Evolutionary conservation across 306 rosid genomes (phyloP), one percentile per base, ranked within the genome.

Genomic region (Corylus americana): DNA sequence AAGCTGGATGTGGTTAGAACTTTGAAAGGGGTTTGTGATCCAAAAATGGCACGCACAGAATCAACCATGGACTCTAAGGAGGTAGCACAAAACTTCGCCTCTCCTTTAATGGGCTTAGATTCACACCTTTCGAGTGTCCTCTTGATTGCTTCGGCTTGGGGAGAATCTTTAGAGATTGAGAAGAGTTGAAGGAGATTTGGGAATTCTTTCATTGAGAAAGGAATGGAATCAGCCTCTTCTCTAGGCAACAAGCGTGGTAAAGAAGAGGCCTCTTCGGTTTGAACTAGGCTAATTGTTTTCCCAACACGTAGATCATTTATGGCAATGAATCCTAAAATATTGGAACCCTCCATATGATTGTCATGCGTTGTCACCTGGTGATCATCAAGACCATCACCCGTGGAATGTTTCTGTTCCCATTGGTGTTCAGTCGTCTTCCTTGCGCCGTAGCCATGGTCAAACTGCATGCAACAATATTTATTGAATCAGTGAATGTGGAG

Each of bases 51-150:
- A 1, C 25, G 63, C 1, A 88, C 84, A 31, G 79, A 86, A 22
- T 89, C 94, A 67, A 93, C 80, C 87, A 91, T 73, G 45, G 97
- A 84, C 63, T 91, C 96, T 1, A 93, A 39, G 57, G 96, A 88
- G 5, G 90, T 86, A 11, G 94, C 92, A 63, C 96, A 93, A 54
- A 85, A 91, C 85, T 86, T 89, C 53, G 86, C 74, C 76, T 93
- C 96, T 76, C 90, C 96, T 64, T 87, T 83, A 75, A 84, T 83
- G 68, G 91, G 68, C 16, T 82, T 79, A 22, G 83, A 72, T 27
- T 89, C 89, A 61, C 96, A 93, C 22, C 85, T 86, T 44, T 75
- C 76, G 1, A 91, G 88, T 1, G 97, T 91, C 44, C 88, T 84
- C 58, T 88, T 82, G 67, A 87, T 85, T 77, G 91, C 90, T 64